Conservation (phyloP, 345 rosid species). For the Gossypium longicalyx region DNA sequence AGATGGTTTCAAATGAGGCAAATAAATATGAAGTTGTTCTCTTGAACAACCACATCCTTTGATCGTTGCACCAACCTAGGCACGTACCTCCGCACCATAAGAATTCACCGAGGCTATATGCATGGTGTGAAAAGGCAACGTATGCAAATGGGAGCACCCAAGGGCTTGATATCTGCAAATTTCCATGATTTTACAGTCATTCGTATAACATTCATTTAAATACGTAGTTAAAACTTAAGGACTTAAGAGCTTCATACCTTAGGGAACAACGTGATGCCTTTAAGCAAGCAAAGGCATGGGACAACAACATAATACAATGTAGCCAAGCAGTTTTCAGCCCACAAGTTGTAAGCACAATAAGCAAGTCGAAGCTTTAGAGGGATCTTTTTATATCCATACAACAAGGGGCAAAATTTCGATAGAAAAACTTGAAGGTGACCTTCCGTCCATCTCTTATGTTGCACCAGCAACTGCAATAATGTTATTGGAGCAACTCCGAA, state of each 20-base stretch:
- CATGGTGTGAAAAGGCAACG: conserved; percentile 23
- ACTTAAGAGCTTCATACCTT: conserved; percentile 11
- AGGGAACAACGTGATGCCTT: conserved; percentile 37
- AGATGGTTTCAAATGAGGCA: conserved; percentile 29
- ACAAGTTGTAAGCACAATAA: background rate
- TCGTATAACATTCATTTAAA: background rate
- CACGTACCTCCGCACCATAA: conserved; percentile 25
- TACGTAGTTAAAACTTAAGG: background rate
- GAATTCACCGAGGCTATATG: conserved; percentile 27
- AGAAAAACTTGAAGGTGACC: background rate
- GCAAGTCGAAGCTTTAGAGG: conserved; percentile 4
- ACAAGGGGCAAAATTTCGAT: background rate
- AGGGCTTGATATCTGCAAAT: conserved; percentile 23
- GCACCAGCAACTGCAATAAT: background rate
- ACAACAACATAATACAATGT: conserved; percentile 31
- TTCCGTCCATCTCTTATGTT: conserved; percentile 6
- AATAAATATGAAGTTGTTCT: conserved; percentile 45
- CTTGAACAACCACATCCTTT: conserved; percentile 29
- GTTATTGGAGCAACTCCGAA: conserved; percentile 38
- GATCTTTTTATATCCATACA: conserved; percentile 5
- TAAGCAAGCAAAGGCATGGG: conserved; percentile 40
- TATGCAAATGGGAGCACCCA: conserved; percentile 18
- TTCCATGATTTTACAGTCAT: background rate
- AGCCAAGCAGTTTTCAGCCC: conserved; percentile 26
- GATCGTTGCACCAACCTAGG: conserved; percentile 34